Conservation (phyloP, 306 rosid genomes). For the Glycine soja region DNA sequence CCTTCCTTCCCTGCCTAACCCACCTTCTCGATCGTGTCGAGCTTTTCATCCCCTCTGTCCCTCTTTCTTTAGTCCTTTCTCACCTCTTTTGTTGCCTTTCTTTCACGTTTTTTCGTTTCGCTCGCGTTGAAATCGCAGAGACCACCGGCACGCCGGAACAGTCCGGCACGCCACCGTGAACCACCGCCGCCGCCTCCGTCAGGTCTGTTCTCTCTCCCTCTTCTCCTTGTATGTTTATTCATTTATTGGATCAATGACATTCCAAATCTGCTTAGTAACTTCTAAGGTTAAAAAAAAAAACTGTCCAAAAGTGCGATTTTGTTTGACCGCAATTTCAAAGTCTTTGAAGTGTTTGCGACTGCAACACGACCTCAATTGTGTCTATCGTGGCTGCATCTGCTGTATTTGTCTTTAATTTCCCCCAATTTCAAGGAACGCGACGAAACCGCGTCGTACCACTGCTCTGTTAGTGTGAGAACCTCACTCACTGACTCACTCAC, state of each 20-base stretch:
- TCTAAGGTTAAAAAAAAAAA: not conserved
- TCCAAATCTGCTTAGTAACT: not conserved
- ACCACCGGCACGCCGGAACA: not conserved
- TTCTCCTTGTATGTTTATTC: not conserved
- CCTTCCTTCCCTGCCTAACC: too few species aligned
- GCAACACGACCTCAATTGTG: not conserved
- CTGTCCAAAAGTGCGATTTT: not conserved
- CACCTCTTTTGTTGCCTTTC: too few species aligned
- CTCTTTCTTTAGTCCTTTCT: not conserved
- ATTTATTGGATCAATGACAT: not conserved
- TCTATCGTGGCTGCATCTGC: not conserved
- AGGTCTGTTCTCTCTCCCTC: not conserved
- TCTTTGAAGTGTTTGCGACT: not conserved
- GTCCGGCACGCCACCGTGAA: not conserved
- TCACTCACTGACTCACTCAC: not conserved
- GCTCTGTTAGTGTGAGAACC: not conserved
- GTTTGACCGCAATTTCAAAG: not conserved
- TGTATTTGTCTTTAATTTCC: not conserved
- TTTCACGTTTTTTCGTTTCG: not conserved
- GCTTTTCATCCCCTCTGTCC: too few species aligned
- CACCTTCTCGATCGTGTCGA: too few species aligned
- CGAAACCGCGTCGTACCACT: too few species aligned
- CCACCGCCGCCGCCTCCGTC: not conserved
- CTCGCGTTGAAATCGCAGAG: not conserved
- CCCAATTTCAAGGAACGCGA: not conserved